Base-by-base conservation (phyloP, 805 yeast species). In the Metschnikowia sp. region DNA sequence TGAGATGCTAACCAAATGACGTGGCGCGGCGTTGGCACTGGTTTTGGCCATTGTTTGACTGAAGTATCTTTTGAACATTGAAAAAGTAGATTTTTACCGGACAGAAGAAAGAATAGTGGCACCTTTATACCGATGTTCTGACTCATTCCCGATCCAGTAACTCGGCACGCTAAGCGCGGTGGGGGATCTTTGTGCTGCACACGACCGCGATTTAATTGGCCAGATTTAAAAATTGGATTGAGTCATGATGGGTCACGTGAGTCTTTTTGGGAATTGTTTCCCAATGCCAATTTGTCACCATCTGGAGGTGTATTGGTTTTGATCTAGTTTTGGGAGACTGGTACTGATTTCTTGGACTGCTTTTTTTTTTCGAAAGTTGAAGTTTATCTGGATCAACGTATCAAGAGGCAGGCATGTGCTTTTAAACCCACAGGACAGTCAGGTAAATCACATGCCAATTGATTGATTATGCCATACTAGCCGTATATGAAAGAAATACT, bases 1-100 rank as follows among this genome's bases (percentile, higher is more conserved):
- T 22, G 86, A 80, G 58, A 90, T 94, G 28, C 88, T 86, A 19
- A 88, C 77, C 61, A 94, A 75, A 65, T 92, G 97, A 65, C 95
- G 81, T 26, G 76, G 76, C 4, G 51, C 35, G 3, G 47, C 10
- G 26, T 9, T 31, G 8, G 13, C 22, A 32, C 38, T 19, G 6
- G 33, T 37, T 19, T 43, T 43, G 15, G 44, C 10, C 42, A 51
- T 36, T 9, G 54, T 15, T n/a, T 28, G 38, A 30, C 46, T 39
- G 44, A 56, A 42, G 38, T 37, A 43, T 32, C 55, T 47, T 42
- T 50, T 49, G 48, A 56, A 50, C 59, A 51, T 56, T 5, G 7
- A 18, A 30, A 35, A 11, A 15, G 12, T 29, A 10, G 34, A n/a
- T 33, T 33, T 33, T 5, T 33, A n/a, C n/a, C 6, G 33, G 11